phyloP scores from a whole-genome alignment of 1,139 yeast species.

The Lodderomyces theae region DNA sequence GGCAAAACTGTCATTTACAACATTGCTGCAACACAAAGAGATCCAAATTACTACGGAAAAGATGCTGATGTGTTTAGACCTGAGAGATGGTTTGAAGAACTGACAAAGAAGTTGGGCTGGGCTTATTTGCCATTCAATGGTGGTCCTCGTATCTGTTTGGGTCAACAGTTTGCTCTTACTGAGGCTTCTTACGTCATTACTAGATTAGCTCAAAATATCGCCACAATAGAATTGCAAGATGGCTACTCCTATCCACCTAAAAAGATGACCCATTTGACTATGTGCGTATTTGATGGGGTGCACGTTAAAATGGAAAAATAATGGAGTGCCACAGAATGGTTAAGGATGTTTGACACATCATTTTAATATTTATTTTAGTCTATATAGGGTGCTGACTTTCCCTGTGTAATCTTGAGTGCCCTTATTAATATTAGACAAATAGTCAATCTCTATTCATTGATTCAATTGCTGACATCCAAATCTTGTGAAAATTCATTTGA shows the following conservation, averaged over 20 bases:
- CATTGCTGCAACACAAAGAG: slow-evolving; percentile 42
- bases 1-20: slow-evolving; percentile 37
- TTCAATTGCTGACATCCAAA: too few species aligned
- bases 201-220: slow-evolving; percentile 17
- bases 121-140: slow-evolving; percentile 43
- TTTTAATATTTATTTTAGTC: too few species aligned
- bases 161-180: slow-evolving; percentile 45
- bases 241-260: slow-evolving; percentile 26
- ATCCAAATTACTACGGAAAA: slow-evolving; percentile 37
- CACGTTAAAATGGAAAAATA: slow-evolving; percentile 7
- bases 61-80: slow-evolving; percentile 44
- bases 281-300: slow-evolving; percentile 27
- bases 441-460: too few species aligned
- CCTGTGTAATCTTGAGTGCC: too few species aligned
- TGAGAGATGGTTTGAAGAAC: slow-evolving; percentile 42
- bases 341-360: too few species aligned
- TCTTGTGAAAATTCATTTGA: too few species aligned
- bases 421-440: too few species aligned
- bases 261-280: slow-evolving; percentile 33
- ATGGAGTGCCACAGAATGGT: too few species aligned
- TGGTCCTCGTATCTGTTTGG: slow-evolving; percentile 43
- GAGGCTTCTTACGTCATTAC: slow-evolving; percentile 32
- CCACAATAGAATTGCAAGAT: slow-evolving; percentile 17
- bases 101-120: slow-evolving; percentile 30
- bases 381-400: too few species aligned